Evolutionary conservation across 2,329 filamentous ascomycete species (phyloP), one percentile per base, ranked within the genome.

Genomic region (Mariannaea elegans): DNA sequence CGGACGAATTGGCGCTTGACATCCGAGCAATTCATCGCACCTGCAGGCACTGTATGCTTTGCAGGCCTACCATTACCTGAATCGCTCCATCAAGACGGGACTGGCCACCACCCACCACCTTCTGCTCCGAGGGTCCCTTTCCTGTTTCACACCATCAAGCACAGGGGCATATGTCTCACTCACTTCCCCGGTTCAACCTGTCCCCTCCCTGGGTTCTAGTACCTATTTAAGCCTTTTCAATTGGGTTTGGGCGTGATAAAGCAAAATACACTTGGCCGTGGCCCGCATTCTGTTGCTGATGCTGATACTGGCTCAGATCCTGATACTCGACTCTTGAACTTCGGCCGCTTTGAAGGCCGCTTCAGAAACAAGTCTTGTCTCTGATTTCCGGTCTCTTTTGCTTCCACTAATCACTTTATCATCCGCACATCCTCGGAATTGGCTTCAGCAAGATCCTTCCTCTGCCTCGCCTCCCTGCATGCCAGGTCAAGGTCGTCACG

Each of bases 241-340:
- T 67, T 64, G 62, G 62, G 45, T 42, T 54, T 57, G 24, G 32
- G n/a, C 49, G 52, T 59, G 34, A 58, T 53, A 62, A 63, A 44
- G 49, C 55, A 61, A 68, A 66, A 69, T 67, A 70, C 60, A 57
- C 56, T 50, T 50, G 41, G 27, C 29, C 27, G 29, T 39, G 52
- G 32, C 12, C 41, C 19, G 46, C 52, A 39, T 27, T 31, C 21
- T 47, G 51, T 14, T 24, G 57, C 32, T 32, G 27, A 46, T 46
- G 27, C 52, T 54, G 39, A 38, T 36, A 46, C 24, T 19, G 44
- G 24, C 21, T 19, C 41, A 24, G 21, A 46, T 21, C 23, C 50
- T 55, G 34, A 55, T 48, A 55, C 44, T 55, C 42, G 10, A 44
- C 38, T 44, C 31, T 45, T 42, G 41, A 54, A 47, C 29, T 45